Conservation (phyloP, 176 grass and related monocot species). For the Calamus simplicifolius region DNA sequence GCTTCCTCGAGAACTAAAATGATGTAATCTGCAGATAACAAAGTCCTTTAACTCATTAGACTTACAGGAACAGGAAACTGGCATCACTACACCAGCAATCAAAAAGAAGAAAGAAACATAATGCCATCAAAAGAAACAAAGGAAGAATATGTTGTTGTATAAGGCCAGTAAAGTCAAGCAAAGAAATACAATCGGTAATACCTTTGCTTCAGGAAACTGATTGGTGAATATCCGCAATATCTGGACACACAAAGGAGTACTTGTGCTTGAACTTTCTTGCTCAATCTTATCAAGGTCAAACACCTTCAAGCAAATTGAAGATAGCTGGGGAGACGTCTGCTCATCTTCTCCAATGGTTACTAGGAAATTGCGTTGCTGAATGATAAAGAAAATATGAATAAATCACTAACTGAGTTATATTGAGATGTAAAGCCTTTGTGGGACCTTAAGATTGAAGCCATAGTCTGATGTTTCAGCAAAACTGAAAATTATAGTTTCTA, state of each 20-base stretch:
- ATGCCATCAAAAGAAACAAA: not conserved
- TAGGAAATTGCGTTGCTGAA: conserved; percentile 86
- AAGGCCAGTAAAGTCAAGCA: too few relatives aligned
- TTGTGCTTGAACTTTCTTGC: conserved; percentile 82
- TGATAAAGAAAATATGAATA: conserved; percentile 16
- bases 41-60: conserved; percentile 11
- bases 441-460: too few relatives aligned
- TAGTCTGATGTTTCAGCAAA: too few relatives aligned
- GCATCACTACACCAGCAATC: not conserved
- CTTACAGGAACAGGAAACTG: not conserved
- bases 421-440: too few relatives aligned
- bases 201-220: conserved; percentile 90
- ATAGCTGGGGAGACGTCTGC: conserved; percentile 59
- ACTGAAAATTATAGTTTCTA: too few relatives aligned
- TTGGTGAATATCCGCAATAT: conserved; percentile 89
- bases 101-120: not conserved
- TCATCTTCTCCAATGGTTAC: conserved; percentile 90
- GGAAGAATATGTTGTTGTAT: too few relatives aligned
- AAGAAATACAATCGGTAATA: conserved; percentile 13
- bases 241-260: conserved; percentile 81
- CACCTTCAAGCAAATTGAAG: conserved; percentile 82
- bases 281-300: conserved; percentile 98
- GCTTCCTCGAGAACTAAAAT: conserved; percentile 97
- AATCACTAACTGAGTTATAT: too few relatives aligned
- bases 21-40: conserved; percentile 70